A percentile compares a stretch with the other conserved stretches of the same genome.
These are phyloP conservation scores for Typha latifolia DNA, from an alignment of 176 grass and related monocot species.

Conservation along the genomic window DNA sequence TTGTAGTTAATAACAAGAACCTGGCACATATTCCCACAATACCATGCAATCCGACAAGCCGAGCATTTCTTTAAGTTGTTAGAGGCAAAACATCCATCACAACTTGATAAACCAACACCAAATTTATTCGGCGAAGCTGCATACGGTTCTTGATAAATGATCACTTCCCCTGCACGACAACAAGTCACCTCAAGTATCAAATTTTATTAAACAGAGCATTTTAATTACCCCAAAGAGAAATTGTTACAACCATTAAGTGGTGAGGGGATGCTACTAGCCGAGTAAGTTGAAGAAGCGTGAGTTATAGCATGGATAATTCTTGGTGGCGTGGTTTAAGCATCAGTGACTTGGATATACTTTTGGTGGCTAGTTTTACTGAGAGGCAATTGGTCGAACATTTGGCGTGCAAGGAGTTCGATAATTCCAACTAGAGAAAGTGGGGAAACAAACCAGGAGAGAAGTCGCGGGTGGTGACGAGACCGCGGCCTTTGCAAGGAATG, in stretches of 20 bases:
- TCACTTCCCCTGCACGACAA: constrained; percentile 54
- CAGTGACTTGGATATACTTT: too few species aligned
- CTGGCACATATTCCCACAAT: constrained; percentile 64
- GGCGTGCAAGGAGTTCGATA: constrained; percentile 1
- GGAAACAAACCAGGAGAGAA: constrained; percentile 50
- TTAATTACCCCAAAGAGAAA: too few species aligned
- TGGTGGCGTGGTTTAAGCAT: too few species aligned
- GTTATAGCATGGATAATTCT: too few species aligned
- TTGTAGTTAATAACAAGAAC: constrained; percentile 15
- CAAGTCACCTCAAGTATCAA: not conserved
- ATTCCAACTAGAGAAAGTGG: not conserved
- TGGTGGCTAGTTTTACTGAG: not conserved
- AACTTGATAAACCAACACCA: constrained; percentile 26
- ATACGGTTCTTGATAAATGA: constrained; percentile 70
- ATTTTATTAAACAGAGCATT: not conserved
- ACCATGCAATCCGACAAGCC: constrained; percentile 56
- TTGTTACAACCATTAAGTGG: too few species aligned
- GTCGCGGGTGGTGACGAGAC: constrained; percentile 37
- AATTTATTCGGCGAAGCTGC: constrained; percentile 48
- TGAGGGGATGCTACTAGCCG: too few species aligned
- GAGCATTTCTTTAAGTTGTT: constrained; percentile 68
- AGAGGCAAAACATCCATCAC: constrained; percentile 58
- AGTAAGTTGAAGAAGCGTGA: too few species aligned
- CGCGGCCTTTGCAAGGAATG: constrained; percentile 48
- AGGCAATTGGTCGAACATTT: constrained; percentile 42